These are phyloP conservation scores for Artemisia tridentata DNA, from an alignment of 129 eudicot genomes.

Conservation along the genomic window DNA sequence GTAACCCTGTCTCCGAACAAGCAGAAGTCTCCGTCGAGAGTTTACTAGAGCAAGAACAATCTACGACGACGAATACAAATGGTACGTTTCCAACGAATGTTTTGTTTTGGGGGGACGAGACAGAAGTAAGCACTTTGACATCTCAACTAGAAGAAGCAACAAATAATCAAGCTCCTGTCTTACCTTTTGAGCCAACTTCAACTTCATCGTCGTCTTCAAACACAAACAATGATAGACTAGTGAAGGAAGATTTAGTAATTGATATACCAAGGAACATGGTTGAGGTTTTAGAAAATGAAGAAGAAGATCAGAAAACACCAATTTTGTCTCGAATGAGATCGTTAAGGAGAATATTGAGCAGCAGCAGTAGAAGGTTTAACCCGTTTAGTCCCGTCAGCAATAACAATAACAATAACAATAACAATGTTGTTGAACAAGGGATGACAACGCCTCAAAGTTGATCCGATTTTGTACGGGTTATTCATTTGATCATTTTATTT, in stretches of 20 bases:
- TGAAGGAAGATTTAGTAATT: conserved; percentile 45
- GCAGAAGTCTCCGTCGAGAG: conserved; percentile 25
- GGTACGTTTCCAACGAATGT: conserved; percentile 64
- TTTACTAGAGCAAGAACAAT: conserved; percentile 26
- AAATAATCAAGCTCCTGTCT: not conserved
- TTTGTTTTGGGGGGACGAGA: conserved; percentile 83
- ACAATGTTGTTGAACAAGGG: conserved; percentile 23
- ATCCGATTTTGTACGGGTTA: not conserved
- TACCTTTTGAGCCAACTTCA: conserved; percentile 24
- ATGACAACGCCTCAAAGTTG: conserved; percentile 6
- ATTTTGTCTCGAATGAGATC: conserved; percentile 37
- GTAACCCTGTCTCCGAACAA: conserved; percentile 40
- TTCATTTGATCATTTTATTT: not conserved
- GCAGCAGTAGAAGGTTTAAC: conserved; percentile 57
- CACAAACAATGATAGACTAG: conserved; percentile 31
- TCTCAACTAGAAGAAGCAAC: conserved; percentile 40
- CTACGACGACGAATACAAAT: conserved; percentile 16
- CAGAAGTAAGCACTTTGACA: conserved; percentile 52
- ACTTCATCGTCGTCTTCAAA: conserved; percentile 17
- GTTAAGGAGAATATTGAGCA: conserved; percentile 72
- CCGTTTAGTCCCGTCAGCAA: conserved; percentile 45
- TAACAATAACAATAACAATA: conserved; percentile 15
- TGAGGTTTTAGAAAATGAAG: conserved; percentile 14
- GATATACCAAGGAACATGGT: conserved; percentile 47
- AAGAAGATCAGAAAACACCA: conserved; percentile 39